Conservation (phyloP, 2,329 filamentous ascomycete genomes). For the Pseudocercospora cruenta region DNA sequence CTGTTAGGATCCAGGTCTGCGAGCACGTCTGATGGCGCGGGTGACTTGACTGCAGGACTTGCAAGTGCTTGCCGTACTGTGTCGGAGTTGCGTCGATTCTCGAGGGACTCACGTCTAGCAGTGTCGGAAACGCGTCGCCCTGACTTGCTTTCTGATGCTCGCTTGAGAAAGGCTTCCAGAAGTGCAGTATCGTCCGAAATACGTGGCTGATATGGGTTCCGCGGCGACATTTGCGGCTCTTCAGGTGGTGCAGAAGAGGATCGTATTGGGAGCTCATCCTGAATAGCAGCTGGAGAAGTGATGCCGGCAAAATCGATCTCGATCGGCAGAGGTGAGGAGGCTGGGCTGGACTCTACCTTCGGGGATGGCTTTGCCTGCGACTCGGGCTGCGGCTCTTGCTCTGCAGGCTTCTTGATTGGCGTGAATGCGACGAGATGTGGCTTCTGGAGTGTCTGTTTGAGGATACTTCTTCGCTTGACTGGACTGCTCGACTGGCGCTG, state of each 20-base stretch:
- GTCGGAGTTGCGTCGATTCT: conserved; percentile 53
- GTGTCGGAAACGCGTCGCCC: conserved; percentile 28
- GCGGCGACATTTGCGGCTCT: conserved; percentile 34
- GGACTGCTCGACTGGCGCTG: conserved; percentile 34
- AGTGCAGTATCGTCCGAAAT: conserved; percentile 54
- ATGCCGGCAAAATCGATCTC: conserved; percentile 12
- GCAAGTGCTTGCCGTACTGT: conserved; percentile 51
- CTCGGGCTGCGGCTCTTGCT: background rate
- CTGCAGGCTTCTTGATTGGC: conserved; percentile 29
- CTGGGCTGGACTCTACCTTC: background rate
- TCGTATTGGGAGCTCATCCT: conserved; percentile 14
- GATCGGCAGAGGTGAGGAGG: conserved; percentile 17
- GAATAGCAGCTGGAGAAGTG: conserved; percentile 1
- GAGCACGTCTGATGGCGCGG: conserved; percentile 37
- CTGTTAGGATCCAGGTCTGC: conserved; percentile 54
- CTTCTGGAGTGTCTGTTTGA: conserved; percentile 13
- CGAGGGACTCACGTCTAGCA: conserved; percentile 47
- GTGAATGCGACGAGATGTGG: conserved; percentile 37
- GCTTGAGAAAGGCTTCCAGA: conserved; percentile 54
- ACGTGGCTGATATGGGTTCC: conserved; percentile 35
- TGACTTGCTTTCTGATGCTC: conserved; percentile 52
- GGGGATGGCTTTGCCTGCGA: background rate
- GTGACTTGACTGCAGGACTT: conserved; percentile 41
- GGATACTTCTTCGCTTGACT: conserved; percentile 27
- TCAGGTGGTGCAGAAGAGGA: conserved; percentile 41